These are phyloP conservation scores for Alternaria infectoria DNA, from an alignment of 2,329 filamentous ascomycete species.

Conservation along the genomic window DNA sequence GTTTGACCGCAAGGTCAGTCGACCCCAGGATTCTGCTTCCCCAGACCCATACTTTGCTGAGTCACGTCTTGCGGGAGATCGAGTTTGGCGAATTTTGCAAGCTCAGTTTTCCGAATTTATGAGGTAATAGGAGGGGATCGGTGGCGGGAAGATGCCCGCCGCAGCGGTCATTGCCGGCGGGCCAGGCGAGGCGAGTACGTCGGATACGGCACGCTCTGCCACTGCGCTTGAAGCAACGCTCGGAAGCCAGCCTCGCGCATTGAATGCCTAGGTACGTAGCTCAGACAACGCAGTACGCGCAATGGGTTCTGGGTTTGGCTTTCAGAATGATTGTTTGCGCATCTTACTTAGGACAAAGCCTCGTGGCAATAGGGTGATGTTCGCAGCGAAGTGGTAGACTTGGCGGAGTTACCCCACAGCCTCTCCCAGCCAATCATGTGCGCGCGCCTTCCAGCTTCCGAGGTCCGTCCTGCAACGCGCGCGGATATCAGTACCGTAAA, in stretches of 20 bases:
- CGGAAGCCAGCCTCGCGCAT: background rate
- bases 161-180: background rate
- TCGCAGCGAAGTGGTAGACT: background rate
- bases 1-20: background rate
- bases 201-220: background rate
- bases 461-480: background rate
- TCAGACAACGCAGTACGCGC: background rate
- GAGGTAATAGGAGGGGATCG: background rate
- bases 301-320: background rate
- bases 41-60: constrained; percentile 4
- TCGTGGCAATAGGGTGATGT: background rate
- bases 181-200: background rate
- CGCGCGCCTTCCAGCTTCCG: background rate
- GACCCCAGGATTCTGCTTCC: background rate
- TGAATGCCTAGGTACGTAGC: background rate
- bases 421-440: background rate
- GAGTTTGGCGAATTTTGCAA: background rate
- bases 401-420: background rate
- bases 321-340: background rate
- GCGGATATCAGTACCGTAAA: background rate
- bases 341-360: background rate
- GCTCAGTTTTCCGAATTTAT: background rate
- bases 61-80: background rate
- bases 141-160: background rate
- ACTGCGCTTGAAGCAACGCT: background rate